Base-by-base conservation (phyloP, 352 stramenopile genomes). In the Pythium monospermum region DNA sequence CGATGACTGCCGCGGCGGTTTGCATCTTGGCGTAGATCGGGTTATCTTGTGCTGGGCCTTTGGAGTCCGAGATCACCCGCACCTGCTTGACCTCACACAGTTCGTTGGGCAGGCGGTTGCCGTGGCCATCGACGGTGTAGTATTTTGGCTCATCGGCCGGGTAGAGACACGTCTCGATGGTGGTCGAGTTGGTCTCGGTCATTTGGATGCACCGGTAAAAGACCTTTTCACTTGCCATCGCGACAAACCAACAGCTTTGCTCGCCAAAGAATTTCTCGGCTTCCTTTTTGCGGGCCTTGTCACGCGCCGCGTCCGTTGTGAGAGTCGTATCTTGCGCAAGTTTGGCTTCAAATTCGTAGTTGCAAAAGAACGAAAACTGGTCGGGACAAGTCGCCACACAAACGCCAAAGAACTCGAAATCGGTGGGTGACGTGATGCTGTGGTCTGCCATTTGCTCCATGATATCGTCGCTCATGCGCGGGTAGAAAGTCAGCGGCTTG, bases 171-270 rank as follows among this genome's bases (percentile, higher is more conserved):
- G 77, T 75, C 28, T 72, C 75, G 27, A 27, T 60, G 37, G 73
- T 48, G 6, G 57, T 62, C 21, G 79, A 49, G 28, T 76, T 50
- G 51, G 84, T 68, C 38, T 77, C 74, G 16, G 47, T 76, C 16
- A 91, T 58, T 53, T 86, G 75, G 49, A 91, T 60, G 51, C 80
- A 91, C 18, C 80, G 80, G 49, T 85, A 79, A 31, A 87, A 55
- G 31, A 88, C 75, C 28, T 75, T 54, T 21, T 65, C 87, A 12
- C 73, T 87, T 56, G 87, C 70, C 30, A 85, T 71, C 36, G 67
- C 59, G 42, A 89, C 44, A 18, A 68, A 68, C 75, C 78, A 91
- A 0, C 77, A 76, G 3, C 75, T 87, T 0, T 76, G 75, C 5
- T 73, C 73, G 15, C 50, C 61, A 30, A 64, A 62, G 61, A 89